Conservation (phyloP, 2,329 filamentous ascomycete species). For the Sporothrix brunneoviolacea region DNA sequence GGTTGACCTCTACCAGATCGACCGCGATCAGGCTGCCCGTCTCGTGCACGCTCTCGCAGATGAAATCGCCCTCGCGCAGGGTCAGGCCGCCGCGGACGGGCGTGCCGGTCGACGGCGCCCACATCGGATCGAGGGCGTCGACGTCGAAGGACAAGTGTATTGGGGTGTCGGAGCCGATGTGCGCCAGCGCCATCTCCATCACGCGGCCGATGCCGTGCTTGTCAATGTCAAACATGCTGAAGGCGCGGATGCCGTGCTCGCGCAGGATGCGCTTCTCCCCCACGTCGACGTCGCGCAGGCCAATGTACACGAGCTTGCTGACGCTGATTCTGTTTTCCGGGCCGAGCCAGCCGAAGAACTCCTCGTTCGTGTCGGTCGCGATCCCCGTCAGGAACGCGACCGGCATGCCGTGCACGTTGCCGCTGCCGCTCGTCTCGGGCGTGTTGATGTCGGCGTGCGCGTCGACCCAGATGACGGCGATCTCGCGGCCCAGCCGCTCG, state of each 20-base stretch:
- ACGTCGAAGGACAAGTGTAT: conserved; percentile 98
- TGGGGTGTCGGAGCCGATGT: conserved; percentile 89
- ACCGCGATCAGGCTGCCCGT: conserved; percentile 72
- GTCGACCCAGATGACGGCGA: conserved; percentile 98
- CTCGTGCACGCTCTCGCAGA: conserved; percentile 80
- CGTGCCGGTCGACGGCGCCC: conserved; percentile 92
- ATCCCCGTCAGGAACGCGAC: conserved; percentile 86
- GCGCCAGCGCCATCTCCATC: conserved; percentile 95
- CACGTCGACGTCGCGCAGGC: conserved; percentile 84
- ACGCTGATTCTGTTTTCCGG: conserved; percentile 63
- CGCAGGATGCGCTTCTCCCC: conserved; percentile 88
- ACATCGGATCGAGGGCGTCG: conserved; percentile 91
- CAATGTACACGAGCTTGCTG: conserved; percentile 94
- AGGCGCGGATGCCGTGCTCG: conserved; percentile 87
- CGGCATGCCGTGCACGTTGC: conserved; percentile 98
- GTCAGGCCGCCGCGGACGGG: conserved; percentile 91
- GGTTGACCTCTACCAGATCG: conserved; percentile 79
- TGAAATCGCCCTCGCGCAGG: conserved; percentile 91
- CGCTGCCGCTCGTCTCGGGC: conserved; percentile 79
- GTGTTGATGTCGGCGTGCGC: conserved; percentile 98
- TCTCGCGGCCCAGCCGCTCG: conserved; percentile 71
- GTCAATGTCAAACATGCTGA: conserved; percentile 98
- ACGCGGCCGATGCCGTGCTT: conserved; percentile 87
- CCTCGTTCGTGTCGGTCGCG: conserved; percentile 65
- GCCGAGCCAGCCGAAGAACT: conserved; percentile 85